A percentile compares a stretch with the other conserved stretches of the same genome.
phyloP scores from a whole-genome alignment of 2,329 filamentous ascomycete genomes.

The Pestalotiopsis sp. region DNA sequence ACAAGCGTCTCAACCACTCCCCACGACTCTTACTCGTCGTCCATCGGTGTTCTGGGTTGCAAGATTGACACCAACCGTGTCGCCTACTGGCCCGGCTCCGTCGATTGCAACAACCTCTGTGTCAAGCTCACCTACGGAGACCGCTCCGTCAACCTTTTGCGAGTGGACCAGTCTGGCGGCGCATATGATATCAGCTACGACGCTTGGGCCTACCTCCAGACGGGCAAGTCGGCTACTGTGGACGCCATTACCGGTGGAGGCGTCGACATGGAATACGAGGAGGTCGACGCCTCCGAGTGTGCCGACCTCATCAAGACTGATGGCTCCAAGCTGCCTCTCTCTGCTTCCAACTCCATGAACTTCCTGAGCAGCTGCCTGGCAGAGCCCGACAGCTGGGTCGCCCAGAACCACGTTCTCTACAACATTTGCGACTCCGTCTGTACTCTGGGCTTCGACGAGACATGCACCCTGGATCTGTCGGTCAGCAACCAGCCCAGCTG shows the following conservation, averaged over 20 bases:
- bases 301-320: slow-evolving; percentile 50
- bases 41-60: slow-evolving; percentile 61
- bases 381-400: slow-evolving; percentile 43
- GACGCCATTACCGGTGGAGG: slow-evolving; percentile 51
- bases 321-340: slow-evolving; percentile 54
- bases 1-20: slow-evolving; percentile 48
- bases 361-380: slow-evolving; percentile 50
- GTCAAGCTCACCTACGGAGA: slow-evolving; percentile 52
- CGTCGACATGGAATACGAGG: slow-evolving; percentile 52
- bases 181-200: slow-evolving; percentile 63
- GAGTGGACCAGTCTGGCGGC: slow-evolving; percentile 57
- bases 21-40: slow-evolving; percentile 58
- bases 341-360: slow-evolving; percentile 60
- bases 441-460: slow-evolving; percentile 52
- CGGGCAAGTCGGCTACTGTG: slow-evolving; percentile 48
- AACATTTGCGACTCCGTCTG: slow-evolving; percentile 57
- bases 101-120: slow-evolving; percentile 60
- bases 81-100: slow-evolving; percentile 59
- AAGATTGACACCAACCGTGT: slow-evolving; percentile 63
- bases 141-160: slow-evolving; percentile 58
- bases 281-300: slow-evolving; percentile 51
- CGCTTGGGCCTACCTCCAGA: slow-evolving; percentile 61
- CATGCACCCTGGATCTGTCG: slow-evolving; percentile 49
- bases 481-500: slow-evolving; percentile 54
- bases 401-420: slow-evolving; percentile 52